Conservation (phyloP, 805 yeast genomes). For the Hermanozyma aechmeae region DNA sequence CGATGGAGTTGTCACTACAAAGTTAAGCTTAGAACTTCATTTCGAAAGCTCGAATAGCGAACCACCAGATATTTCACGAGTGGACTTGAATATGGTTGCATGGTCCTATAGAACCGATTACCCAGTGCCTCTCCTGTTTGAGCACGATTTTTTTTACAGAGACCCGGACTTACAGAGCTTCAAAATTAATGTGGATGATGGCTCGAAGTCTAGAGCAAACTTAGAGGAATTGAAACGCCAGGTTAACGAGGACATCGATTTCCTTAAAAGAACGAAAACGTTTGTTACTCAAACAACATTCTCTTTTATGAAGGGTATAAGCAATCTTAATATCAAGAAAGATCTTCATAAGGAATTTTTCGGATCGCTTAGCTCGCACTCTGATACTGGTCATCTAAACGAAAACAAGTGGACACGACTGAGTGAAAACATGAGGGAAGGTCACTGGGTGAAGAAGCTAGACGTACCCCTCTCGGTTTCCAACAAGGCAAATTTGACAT, state of each 20-base stretch:
- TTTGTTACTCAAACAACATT: slow-evolving; percentile 22
- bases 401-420: slow-evolving; percentile 11
- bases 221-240: slow-evolving; percentile 25
- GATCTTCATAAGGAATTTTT: slow-evolving; percentile 31
- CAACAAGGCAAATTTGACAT: slow-evolving; percentile 37
- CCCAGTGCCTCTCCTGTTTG: slow-evolving; percentile 30
- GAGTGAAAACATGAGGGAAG: slow-evolving; percentile 18
- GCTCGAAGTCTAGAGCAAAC: slow-evolving; percentile 23
- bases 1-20: slow-evolving; percentile 11
- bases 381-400: slow-evolving; percentile 25
- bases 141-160: slow-evolving; percentile 33
- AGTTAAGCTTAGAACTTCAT: slow-evolving; percentile 17
- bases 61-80: slow-evolving; percentile 25
- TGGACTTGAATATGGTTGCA: slow-evolving; percentile 28
- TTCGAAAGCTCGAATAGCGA: slow-evolving; percentile 16
- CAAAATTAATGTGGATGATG: slow-evolving; percentile 15
- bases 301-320: slow-evolving; percentile 29
- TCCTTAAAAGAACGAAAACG: slow-evolving; percentile 24
- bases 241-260: slow-evolving; percentile 22
- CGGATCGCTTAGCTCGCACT: slow-evolving; percentile 16
- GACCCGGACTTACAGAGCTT: slow-evolving; percentile 13
- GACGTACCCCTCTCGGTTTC: slow-evolving; percentile 32
- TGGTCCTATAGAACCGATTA: slow-evolving; percentile 34
- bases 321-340: slow-evolving; percentile 27
- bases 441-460: slow-evolving; percentile 25